phyloP scores from a whole-genome alignment of 192 early-diverging fungal species.

The Coemansia sp. region DNA sequence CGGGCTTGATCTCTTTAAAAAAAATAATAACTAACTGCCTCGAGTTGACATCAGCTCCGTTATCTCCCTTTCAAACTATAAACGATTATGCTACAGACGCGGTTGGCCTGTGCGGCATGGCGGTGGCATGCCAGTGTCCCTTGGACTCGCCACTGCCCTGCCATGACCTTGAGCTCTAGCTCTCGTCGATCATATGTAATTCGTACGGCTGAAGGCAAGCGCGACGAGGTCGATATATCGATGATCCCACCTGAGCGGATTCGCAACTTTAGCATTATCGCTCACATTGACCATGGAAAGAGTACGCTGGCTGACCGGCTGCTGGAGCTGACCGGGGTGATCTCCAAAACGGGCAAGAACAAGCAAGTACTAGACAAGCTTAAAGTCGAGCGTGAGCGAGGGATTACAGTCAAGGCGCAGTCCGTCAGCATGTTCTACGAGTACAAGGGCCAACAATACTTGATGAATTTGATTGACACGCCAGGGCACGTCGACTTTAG shows the following conservation, averaged over 20 bases:
- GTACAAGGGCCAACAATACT: conserved; percentile 76
- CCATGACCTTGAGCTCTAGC: background rate
- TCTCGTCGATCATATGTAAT: background rate
- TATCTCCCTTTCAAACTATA: background rate
- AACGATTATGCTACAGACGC: conserved; percentile 12
- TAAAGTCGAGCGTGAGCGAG: conserved; percentile 92
- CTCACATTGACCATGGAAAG: conserved; percentile 89
- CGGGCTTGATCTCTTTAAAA: background rate
- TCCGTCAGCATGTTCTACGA: conserved; percentile 89
- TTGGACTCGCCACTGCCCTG: background rate
- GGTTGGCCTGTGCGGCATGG: conserved; percentile 2
- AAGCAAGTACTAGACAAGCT: conserved; percentile 96
- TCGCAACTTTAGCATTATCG: conserved; percentile 92
- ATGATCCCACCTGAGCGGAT: conserved; percentile 78
- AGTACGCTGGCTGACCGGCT: conserved; percentile 92
- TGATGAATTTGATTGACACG: conserved; percentile 96
- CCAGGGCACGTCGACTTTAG: conserved; percentile 94
- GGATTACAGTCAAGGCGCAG: conserved; percentile 98
- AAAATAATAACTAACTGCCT: background rate
- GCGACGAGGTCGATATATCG: conserved; percentile 61
- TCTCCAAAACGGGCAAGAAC: conserved; percentile 67
- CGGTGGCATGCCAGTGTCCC: background rate
- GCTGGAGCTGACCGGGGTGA: conserved; percentile 89
- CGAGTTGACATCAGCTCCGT: background rate
- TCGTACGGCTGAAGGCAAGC: conserved; percentile 14